These are phyloP conservation scores for Taxillus chinensis DNA, from an alignment of 164 flowering plant genomes.

Conservation along the genomic window DNA sequence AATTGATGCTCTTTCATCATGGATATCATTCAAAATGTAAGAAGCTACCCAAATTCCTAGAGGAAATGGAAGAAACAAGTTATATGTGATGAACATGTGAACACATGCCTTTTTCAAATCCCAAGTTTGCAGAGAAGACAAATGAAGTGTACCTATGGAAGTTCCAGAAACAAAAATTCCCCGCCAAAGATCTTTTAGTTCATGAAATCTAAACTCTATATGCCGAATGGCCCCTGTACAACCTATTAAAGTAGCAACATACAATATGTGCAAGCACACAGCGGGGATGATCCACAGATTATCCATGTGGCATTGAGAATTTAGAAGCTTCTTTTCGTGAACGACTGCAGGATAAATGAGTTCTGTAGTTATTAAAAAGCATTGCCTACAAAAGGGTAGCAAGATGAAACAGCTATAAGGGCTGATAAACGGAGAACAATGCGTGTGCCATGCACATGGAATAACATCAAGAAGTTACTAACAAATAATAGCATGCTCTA, in stretches of 20 bases:
- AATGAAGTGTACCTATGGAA: conserved; percentile 39
- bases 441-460: too few relatives aligned
- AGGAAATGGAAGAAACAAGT: neutral
- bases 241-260: conserved; percentile 52
- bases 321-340: conserved; percentile 48
- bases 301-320: conserved; percentile 53
- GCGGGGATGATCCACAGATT: conserved; percentile 49
- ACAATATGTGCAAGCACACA: conserved; percentile 37
- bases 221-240: conserved; percentile 54
- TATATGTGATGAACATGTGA: too few relatives aligned
- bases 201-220: conserved; percentile 73
- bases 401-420: too few relatives aligned
- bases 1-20: conserved; percentile 50
- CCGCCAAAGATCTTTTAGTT: conserved; percentile 64
- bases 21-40: conserved; percentile 56
- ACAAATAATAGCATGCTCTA: too few relatives aligned
- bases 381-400: neutral
- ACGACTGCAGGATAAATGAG: conserved; percentile 39
- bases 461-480: too few relatives aligned
- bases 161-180: conserved; percentile 53
- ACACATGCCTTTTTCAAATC: neutral
- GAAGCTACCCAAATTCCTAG: conserved; percentile 64
- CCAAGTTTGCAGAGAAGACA: neutral
- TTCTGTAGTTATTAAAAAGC: conserved; percentile 3
- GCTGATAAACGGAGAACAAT: too few relatives aligned